These are phyloP conservation scores for Fusarium subtropicale DNA, from an alignment of 2,329 filamentous ascomycete genomes.

Conservation along the genomic window DNA sequence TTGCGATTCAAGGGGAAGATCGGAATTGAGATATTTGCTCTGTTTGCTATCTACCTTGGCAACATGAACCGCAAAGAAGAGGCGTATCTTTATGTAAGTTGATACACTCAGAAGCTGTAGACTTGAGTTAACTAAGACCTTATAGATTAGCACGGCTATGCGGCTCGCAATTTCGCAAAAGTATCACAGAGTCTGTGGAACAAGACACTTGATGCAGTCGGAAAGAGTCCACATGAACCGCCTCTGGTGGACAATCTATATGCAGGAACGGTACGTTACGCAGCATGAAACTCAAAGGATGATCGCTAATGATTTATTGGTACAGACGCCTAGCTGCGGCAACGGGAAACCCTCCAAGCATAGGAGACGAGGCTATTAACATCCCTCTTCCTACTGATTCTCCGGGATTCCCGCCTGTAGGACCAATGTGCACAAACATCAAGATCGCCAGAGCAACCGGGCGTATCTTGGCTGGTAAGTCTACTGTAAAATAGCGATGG, in stretches of 20 bases:
- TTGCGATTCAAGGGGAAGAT: slow-evolving; percentile 44
- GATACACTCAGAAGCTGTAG: rapidly evolving
- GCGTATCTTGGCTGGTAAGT: slow-evolving; percentile 44
- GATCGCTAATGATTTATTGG: neutral
- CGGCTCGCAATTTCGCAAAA: slow-evolving; percentile 46
- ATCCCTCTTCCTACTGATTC: slow-evolving; percentile 45
- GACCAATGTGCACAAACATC: slow-evolving; percentile 47
- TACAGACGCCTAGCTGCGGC: slow-evolving; percentile 41
- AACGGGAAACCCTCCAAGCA: slow-evolving; percentile 45
- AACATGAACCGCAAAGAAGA: slow-evolving; percentile 46
- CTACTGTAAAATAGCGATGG: rapidly evolving
- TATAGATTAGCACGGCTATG: slow-evolving; percentile 47
- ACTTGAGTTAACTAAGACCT: neutral
- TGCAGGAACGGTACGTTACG: slow-evolving; percentile 46
- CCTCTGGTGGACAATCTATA: slow-evolving; percentile 49
- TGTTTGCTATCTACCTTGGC: slow-evolving; percentile 44
- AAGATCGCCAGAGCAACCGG: slow-evolving; percentile 44
- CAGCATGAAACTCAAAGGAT: rapidly evolving
- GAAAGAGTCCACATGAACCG: slow-evolving; percentile 46
- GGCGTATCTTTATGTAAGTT: slow-evolving; percentile 44
- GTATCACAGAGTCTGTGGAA: slow-evolving; percentile 47
- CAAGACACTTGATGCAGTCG: slow-evolving; percentile 44
- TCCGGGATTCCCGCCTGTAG: slow-evolving; percentile 47
- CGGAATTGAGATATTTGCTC: slow-evolving; percentile 47
- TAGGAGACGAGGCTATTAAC: slow-evolving; percentile 44